A percentile compares a stretch with the other conserved stretches of the same genome.
These are phyloP conservation scores for Coniella lustricola DNA, from an alignment of 2,329 filamentous ascomycete genomes.

Conservation along the genomic window DNA sequence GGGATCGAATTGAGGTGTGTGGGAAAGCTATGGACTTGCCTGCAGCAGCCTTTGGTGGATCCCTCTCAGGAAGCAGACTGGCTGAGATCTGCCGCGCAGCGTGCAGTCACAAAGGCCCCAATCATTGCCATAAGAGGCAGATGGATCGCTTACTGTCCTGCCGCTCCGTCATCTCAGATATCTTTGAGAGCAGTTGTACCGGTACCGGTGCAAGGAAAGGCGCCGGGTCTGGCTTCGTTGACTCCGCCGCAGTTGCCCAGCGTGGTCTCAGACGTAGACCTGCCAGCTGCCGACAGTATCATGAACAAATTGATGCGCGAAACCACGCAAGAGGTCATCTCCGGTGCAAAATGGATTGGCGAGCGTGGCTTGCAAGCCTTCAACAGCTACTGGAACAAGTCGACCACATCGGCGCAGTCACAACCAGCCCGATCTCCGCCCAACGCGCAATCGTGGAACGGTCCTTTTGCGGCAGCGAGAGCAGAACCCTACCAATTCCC, in stretches of 20 bases:
- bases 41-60: conserved; percentile 56
- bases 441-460: conserved; percentile 41
- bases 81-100: conserved; percentile 30
- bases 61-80: conserved; percentile 40
- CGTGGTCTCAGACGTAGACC: conserved; percentile 61
- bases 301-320: conserved; percentile 73
- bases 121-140: conserved; percentile 63
- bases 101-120: conserved; percentile 48
- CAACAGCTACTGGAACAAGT: conserved; percentile 72
- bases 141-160: conserved; percentile 73
- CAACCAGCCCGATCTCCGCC: conserved; percentile 36
- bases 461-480: conserved; percentile 33
- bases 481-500: conserved; percentile 56
- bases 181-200: conserved; percentile 61
- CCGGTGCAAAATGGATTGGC: conserved; percentile 67
- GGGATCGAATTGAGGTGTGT: conserved; percentile 55
- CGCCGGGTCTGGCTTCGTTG: conserved; percentile 51
- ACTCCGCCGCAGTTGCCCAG: conserved; percentile 63
- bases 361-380: conserved; percentile 71
- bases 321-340: conserved; percentile 70
- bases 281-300: conserved; percentile 64
- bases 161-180: conserved; percentile 62
- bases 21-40: conserved; percentile 85
- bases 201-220: conserved; percentile 46
- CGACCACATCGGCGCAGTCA: conserved; percentile 35